Base-by-base conservation (phyloP, 73 alveolate species). In the Paramecium tetraurelia region DNA sequence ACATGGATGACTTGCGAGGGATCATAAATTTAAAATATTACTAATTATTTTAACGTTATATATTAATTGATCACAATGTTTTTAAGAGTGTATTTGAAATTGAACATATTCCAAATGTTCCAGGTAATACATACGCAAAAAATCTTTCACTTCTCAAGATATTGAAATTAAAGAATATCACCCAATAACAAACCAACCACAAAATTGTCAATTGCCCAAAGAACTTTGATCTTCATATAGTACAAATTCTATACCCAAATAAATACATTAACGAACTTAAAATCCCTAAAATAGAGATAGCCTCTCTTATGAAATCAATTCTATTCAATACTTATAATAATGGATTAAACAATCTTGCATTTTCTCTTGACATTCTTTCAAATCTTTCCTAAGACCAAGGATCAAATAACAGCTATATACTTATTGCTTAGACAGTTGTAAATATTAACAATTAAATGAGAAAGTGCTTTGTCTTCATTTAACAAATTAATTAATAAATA, bases 291-390 rank as follows among this genome's bases (percentile, higher is more conserved):
- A 80, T 35, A 3, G 90, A 59, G n/a, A 80, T 11, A n/a, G 72
- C 46, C 21, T 80, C 90, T 80, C 90, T 80, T 20, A 48, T 20
- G 72, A 41, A 46, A 80, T 80, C 90, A 24, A 80, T 21, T 43
- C 90, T 40, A 41, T 40, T 27, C 57, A 44, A 18, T 24, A 44
- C n/a, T 20, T 40, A 46, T 35, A 80, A 80, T 44, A 80, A 24
- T 18, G 90, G 90, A 43, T 80, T 80, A 48, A 80, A 80, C 46
- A 80, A 80, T 80, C 90, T 80, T 18, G 90, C 90, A 80, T 80
- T 80, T 46, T 80, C 90, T 46, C 90, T 80, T 18, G 38, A 40
- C 43, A 46, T 46, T 22, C 90, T 80, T 44, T 80, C 90, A 43
- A 44, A 80, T 80, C 90, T 80, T 43, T 80, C 90, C 7, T 80